Base-by-base conservation (phyloP, 225 moss, liverwort and hornwort species). In the Climacium dendroides region DNA sequence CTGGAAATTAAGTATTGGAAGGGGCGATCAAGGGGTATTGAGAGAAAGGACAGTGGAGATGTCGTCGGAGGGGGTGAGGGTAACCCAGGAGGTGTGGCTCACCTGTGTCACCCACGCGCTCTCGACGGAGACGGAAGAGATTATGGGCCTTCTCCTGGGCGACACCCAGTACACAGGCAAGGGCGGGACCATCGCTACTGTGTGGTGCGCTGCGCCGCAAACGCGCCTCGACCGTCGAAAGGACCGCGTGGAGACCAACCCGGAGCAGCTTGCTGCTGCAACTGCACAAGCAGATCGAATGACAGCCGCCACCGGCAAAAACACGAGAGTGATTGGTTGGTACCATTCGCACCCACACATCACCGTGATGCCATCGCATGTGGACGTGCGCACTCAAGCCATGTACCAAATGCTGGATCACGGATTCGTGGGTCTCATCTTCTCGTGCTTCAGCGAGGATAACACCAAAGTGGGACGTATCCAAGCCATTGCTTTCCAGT, bases 291-390 rank as follows among this genome's bases (percentile, higher is more conserved):
- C 99, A 63, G 99, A 99, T 78, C 95, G 94, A 73, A 96, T 97
- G 96, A 96, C 99, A 23, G 89, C 92, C 37, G 88, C 94, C 65
- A 95, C 94, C 5, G 99, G 99, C 70, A 92, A 93, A 47, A 90
- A 89, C 34, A 99, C 99, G 19, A 93, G 99, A 87, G 99, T 99
- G 55, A 99, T 99, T 57, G 99, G 99, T 53, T 99, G 99, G 99
- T 99, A 99, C 80, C 99, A 97, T 85, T 99, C 99, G 48, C 99
- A 99, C 80, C 99, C 99, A 29, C 99, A 99, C 88, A 99, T 99
- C 87, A 99, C 99, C 34, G 99, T 99, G 34, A 96, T 97, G 97
- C 99, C 99, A 34, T 99, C 99, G 58, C 99, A 99, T 88, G 97
- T 99, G n/a, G 99, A 99, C 88, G 95, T 96, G 82, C 96, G 95